Evolutionary conservation across 75 land plant genomes (phyloP).

Genomic region (Cupressus sempervirens): DNA sequence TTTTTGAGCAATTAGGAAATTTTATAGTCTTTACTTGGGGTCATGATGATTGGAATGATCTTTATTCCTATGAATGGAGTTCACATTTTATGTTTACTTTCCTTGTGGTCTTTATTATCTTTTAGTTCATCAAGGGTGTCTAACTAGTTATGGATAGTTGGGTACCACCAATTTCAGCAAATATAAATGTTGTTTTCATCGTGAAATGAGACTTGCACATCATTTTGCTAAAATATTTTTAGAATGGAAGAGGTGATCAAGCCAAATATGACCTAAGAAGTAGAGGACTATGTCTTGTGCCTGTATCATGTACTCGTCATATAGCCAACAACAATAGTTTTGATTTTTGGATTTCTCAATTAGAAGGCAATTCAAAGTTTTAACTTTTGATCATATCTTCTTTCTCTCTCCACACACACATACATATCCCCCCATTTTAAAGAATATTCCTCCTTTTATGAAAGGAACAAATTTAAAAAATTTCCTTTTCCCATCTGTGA

Average conservation of each 20-base stretch:
- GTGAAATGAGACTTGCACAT: background rate
- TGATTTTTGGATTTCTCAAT: constrained; percentile 61
- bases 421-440: background rate
- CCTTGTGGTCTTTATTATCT: too few species aligned
- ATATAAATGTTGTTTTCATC: background rate
- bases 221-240: background rate
- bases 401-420: background rate
- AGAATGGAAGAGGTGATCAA: constrained; percentile 10
- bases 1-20: too few species aligned
- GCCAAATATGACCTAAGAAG: constrained; percentile 42
- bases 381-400: constrained; percentile 1
- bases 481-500: background rate
- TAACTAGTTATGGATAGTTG: background rate
- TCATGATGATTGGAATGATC: too few species aligned
- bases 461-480: background rate
- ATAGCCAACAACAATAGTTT: constrained; percentile 65
- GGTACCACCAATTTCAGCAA: background rate
- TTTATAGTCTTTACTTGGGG: too few species aligned
- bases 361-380: constrained; percentile 13
- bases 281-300: constrained; percentile 63
- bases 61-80: too few species aligned
- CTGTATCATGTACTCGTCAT: constrained; percentile 40
- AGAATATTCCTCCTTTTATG: background rate
- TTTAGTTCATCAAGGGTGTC: background rate
- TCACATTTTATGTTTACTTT: too few species aligned